phyloP scores from a whole-genome alignment of 768 basidiomycete genomes.

The Macrolepiota albuminosa region DNA sequence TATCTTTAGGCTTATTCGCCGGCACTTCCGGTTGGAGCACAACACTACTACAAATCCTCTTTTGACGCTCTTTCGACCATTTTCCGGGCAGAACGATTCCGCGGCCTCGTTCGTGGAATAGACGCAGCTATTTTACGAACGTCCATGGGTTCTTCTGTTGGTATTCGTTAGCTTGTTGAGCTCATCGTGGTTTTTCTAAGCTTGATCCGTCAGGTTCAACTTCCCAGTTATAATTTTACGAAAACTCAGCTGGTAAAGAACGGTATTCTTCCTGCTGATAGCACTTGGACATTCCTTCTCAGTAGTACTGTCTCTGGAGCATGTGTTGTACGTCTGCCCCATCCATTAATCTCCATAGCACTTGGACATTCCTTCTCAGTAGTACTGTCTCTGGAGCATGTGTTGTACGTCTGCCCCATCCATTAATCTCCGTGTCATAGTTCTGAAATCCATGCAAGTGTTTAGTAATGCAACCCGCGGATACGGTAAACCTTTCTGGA shows the following conservation, averaged over 20 bases:
- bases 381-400: conserved; percentile 88
- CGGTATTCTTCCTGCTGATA: conserved; percentile 69
- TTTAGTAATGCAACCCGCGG: conserved; percentile 91
- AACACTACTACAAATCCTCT: conserved; percentile 86
- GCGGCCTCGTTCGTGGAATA: conserved; percentile 85
- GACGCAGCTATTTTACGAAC: conserved; percentile 93
- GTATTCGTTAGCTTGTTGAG: conserved; percentile 13
- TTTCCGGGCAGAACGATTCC: conserved; percentile 66
- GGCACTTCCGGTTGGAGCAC: conserved; percentile 87
- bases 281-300: conserved; percentile 80
- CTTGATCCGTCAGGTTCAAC: conserved; percentile 63
- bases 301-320: conserved; percentile 87
- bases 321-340: conserved; percentile 69
- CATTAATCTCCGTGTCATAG: neutral
- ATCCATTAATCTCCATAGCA: conserved; percentile 39
- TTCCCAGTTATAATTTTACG: conserved; percentile 93
- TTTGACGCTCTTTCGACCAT: conserved; percentile 81
- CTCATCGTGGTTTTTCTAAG: neutral
- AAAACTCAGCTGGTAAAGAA: conserved; percentile 72
- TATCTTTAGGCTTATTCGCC: conserved; percentile 85
- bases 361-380: conserved; percentile 84
- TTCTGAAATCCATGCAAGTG: conserved; percentile 40
- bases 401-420: conserved; percentile 55
- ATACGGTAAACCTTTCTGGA: conserved; percentile 47
- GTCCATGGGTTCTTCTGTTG: conserved; percentile 86